Base-by-base conservation (phyloP, 768 basidiomycete genomes). In the Rhodotorula diobovata region DNA sequence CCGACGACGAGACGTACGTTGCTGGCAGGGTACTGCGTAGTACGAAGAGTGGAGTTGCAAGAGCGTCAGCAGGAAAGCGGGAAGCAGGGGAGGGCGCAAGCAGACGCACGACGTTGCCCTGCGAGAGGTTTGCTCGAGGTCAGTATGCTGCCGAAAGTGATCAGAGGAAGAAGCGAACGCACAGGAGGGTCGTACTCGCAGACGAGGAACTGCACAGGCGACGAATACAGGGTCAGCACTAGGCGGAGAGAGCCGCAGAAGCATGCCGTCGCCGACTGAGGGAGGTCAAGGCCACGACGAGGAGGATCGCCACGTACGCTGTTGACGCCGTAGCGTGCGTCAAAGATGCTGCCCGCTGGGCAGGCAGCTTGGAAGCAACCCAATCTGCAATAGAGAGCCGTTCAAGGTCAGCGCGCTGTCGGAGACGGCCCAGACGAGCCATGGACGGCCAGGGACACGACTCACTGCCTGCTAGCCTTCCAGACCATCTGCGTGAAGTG, bases 181-280 rank as follows among this genome's bases (percentile, higher is more conserved):
- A 54, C 61, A 37, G 61, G 60, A n/a, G 61, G 45, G 67, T 63
- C 41, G 61, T 69, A 63, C 64, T 71, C 70, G 70, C 70, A 71
- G 32, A 71, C 70, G 35, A 63, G 63, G 20, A 39, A 67, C 9
- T 56, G 34, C 39, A 50, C 14, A 18, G 39, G 39, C 39, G 14
- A 39, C 9, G 39, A 39, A 39, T 14, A 5, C 41, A 18, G 18
- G 41, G 41, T 2, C 12, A 43, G 41, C 2, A 15, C 6, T 23
- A 5, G 4, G 46, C 9, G 9, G 46, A 23, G 46, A 48, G 46
- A 25, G 48, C 0, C 9, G 25, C 51, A n/a, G n/a, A n/a, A n/a
- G n/a, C n/a, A n/a, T n/a, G n/a, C n/a, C n/a, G n/a, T n/a, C n/a
- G n/a, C n/a, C n/a, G n/a, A n/a, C n/a, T n/a, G 51, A 30, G 28